Conservation (phyloP, 352 stramenopile genomes). For the Phytophthora europaea region DNA sequence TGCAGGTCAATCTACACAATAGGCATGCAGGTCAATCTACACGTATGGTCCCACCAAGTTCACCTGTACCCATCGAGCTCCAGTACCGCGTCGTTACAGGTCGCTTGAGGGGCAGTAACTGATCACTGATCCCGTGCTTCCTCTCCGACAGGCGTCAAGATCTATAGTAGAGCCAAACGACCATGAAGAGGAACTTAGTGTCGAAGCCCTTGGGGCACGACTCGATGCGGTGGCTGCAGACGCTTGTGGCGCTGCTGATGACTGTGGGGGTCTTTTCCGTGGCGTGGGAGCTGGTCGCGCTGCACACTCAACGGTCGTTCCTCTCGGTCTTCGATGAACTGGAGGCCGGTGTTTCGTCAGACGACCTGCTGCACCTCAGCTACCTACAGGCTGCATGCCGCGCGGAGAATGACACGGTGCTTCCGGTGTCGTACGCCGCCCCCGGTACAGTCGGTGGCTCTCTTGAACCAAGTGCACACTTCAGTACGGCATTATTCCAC, state of each 20-base stretch:
- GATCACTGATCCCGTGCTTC: neutral
- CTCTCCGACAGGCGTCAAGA: neutral
- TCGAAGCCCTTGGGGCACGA: constrained; percentile 12
- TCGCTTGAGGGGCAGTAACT: neutral
- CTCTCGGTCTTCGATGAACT: constrained; percentile 22
- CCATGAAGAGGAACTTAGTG: constrained; percentile 16
- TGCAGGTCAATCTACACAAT: neutral
- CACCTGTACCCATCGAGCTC: neutral
- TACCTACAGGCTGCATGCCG: constrained; percentile 45
- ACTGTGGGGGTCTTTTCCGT: constrained; percentile 26
- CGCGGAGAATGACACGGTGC: constrained; percentile 43
- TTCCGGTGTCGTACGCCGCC: constrained; percentile 45
- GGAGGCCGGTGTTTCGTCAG: constrained; percentile 24
- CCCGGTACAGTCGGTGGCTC: constrained; percentile 8
- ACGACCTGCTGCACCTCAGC: constrained; percentile 51
- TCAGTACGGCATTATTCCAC: constrained; percentile 27
- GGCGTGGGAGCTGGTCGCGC: constrained; percentile 26
- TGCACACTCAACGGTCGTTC: constrained; percentile 29
- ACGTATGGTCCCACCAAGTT: neutral
- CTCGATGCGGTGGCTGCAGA: constrained; percentile 28
- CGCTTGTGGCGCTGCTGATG: constrained; percentile 26
- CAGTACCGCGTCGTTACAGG: neutral
- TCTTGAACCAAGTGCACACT: constrained; percentile 4
- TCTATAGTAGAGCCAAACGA: neutral
- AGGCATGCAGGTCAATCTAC: neutral